A percentile compares a stretch with the other conserved stretches of the same genome.
Evolutionary conservation across 1,284 basidiomycete species (phyloP).

Genomic region (Ustilago loliicola): DNA sequence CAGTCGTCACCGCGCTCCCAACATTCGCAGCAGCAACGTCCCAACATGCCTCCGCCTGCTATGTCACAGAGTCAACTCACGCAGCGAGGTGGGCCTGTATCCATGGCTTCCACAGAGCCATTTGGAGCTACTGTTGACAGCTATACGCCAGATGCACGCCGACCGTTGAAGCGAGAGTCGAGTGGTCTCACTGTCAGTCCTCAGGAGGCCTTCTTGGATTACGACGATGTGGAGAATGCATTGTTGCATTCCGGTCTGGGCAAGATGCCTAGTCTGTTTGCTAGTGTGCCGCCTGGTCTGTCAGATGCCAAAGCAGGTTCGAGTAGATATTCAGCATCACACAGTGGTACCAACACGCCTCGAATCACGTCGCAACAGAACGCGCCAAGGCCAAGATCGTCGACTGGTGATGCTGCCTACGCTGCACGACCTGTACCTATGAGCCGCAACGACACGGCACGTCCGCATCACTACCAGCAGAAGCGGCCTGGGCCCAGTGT

Average conservation of each 20-base stretch:
- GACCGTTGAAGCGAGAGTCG: constrained; percentile 51
- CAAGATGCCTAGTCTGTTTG: constrained; percentile 52
- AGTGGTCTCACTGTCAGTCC: constrained; percentile 66
- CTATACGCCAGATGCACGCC: constrained; percentile 24
- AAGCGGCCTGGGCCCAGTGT: constrained; percentile 38
- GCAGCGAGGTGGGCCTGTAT: constrained; percentile 44
- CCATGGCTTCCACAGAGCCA: constrained; percentile 36
- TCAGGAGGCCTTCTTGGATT: constrained; percentile 60
- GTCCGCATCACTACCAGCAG: constrained; percentile 53
- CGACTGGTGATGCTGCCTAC: constrained; percentile 26
- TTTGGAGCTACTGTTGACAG: constrained; percentile 14
- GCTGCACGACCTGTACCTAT: constrained; percentile 34
- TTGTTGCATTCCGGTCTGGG: constrained; percentile 51
- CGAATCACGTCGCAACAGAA: constrained; percentile 32
- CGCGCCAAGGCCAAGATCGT: constrained; percentile 14
- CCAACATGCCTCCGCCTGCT: constrained; percentile 40
- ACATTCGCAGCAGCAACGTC: constrained; percentile 20
- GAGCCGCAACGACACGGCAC: constrained; percentile 48
- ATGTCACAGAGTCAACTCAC: constrained; percentile 46
- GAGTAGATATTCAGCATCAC: constrained; percentile 4
- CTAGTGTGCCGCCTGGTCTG: constrained; percentile 46
- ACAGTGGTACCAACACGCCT: constrained; percentile 29
- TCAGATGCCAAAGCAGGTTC: constrained; percentile 35
- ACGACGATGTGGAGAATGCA: constrained; percentile 52
- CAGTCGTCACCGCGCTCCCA: constrained; percentile 26